These are phyloP conservation scores for Mikania micrantha DNA, from an alignment of 129 eudicot species.

Conservation along the genomic window DNA sequence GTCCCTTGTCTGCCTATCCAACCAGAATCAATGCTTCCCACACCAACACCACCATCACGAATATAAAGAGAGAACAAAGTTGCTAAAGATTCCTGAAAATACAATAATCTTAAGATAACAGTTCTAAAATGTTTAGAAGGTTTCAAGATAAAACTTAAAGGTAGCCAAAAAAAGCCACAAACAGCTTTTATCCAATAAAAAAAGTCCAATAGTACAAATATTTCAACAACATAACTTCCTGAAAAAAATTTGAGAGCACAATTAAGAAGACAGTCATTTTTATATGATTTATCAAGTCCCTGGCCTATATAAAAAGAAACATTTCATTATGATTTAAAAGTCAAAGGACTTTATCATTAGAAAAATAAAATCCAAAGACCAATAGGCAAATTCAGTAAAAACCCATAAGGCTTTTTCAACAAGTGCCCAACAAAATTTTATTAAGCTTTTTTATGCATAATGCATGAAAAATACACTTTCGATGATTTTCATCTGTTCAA, in stretches of 20 bases:
- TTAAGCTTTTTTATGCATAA: neutral
- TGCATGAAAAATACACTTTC: neutral
- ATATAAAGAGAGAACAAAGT: no score
- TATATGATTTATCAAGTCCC: neutral
- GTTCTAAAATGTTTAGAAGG: neutral
- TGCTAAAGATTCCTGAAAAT: no score
- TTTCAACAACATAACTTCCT: neutral
- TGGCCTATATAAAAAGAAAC: neutral
- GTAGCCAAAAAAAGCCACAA: neutral
- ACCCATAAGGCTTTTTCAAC: neutral
- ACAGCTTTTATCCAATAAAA: neutral
- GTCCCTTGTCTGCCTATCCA: constrained; percentile 85
- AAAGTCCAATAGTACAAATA: neutral
- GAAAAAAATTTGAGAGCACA: neutral
- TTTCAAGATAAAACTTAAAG: neutral
- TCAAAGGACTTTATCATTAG: neutral
- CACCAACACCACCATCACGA: no score
- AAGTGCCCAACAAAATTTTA: neutral
- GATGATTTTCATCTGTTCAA: neutral
- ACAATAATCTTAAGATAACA: constrained; percentile 7
- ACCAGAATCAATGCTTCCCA: no score
- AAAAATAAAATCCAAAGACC: neutral
- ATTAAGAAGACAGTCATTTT: neutral
- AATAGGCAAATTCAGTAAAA: neutral
- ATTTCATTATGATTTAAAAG: neutral